Conservation (phyloP, 805 yeast genomes). For the Candida anglica region DNA sequence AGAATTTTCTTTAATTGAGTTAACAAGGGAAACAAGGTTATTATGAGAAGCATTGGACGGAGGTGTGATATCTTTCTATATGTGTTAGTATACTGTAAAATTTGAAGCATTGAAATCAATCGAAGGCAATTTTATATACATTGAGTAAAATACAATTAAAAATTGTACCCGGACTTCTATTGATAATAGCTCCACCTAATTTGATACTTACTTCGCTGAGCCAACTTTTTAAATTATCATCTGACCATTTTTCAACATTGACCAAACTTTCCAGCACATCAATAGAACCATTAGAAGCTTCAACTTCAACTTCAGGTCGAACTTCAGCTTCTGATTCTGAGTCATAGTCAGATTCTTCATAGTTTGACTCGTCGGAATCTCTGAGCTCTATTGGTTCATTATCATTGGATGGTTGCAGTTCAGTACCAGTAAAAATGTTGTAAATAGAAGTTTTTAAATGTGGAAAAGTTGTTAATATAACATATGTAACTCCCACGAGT, state of each 20-base stretch:
- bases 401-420: slow-evolving; percentile 12
- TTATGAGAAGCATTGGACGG: slow-evolving; percentile 43
- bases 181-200: no score
- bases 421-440: slow-evolving; percentile 17
- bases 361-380: slow-evolving; percentile 6
- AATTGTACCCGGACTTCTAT: no score
- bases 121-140: no score
- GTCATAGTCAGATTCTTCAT: slow-evolving; percentile 1
- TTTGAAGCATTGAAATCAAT: no score
- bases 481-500: slow-evolving; percentile 37
- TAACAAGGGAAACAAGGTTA: slow-evolving; percentile 46
- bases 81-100: slow-evolving; percentile 12
- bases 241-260: slow-evolving; percentile 31
- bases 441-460: slow-evolving; percentile 33
- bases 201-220: slow-evolving; percentile 33
- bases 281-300: slow-evolving; percentile 1
- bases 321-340: slow-evolving; percentile 1
- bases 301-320: slow-evolving; percentile 1
- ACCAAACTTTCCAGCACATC: slow-evolving; percentile 21
- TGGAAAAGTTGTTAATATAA: slow-evolving; percentile 47
- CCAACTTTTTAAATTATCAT: slow-evolving; percentile 32
- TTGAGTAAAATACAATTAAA: no score
- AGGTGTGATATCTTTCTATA: slow-evolving; percentile 43
- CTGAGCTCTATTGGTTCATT: slow-evolving; percentile 21
- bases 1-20: slow-evolving; percentile 32